A percentile compares a stretch with the other conserved stretches of the same genome.
These are phyloP conservation scores for Aspergillus sp. DNA, from an alignment of 2,329 filamentous ascomycete species.

Conservation along the genomic window DNA sequence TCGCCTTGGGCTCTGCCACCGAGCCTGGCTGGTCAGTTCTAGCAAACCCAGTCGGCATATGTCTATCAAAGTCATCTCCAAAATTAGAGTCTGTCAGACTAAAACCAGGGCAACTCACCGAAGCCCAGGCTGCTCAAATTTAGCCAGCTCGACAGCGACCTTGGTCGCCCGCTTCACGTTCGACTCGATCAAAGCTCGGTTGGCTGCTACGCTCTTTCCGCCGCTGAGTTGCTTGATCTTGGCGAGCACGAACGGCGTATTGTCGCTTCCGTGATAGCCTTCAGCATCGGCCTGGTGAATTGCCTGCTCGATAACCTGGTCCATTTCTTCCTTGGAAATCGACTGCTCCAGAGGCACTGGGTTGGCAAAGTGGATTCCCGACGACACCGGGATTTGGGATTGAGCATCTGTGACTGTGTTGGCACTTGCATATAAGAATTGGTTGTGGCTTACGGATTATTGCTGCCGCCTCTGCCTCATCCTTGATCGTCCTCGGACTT, in stretches of 20 bases:
- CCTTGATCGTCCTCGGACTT: conserved; percentile 65
- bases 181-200: conserved; percentile 58
- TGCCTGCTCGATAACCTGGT: conserved; percentile 58
- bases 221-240: conserved; percentile 72
- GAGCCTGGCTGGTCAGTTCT: conserved; percentile 14
- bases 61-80: conserved; percentile 23
- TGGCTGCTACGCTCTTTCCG: conserved; percentile 62
- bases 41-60: conserved; percentile 24
- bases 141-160: conserved; percentile 53
- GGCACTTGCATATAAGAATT: not conserved
- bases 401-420: conserved; percentile 51
- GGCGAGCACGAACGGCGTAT: conserved; percentile 73
- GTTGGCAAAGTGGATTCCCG: conserved; percentile 80
- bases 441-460: conserved; percentile 55
- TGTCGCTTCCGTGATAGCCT: conserved; percentile 62
- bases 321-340: conserved; percentile 63
- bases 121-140: conserved; percentile 39
- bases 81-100: conserved; percentile 31
- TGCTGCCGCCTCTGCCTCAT: conserved; percentile 76
- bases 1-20: conserved; percentile 7
- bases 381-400: conserved; percentile 59
- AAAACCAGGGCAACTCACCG: conserved; percentile 39
- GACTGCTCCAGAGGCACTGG: conserved; percentile 64
- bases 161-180: conserved; percentile 58
- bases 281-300: conserved; percentile 55